phyloP scores from a whole-genome alignment of 2,329 filamentous ascomycete species.

The Fusarium albosuccineum region DNA sequence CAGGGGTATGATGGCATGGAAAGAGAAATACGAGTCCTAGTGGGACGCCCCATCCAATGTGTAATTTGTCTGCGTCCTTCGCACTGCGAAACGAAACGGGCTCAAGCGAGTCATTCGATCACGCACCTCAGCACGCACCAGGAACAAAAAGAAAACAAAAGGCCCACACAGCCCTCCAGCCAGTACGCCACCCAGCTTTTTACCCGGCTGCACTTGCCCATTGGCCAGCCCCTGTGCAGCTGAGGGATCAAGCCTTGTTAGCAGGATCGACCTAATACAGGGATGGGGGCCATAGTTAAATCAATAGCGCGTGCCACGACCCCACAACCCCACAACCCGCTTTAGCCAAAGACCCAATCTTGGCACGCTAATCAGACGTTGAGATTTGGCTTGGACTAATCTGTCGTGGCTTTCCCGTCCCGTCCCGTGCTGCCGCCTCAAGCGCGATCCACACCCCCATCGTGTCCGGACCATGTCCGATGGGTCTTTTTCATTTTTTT shows the following conservation, averaged over 20 bases:
- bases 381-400: not conserved
- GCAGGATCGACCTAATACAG: not conserved
- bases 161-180: not conserved
- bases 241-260: not conserved
- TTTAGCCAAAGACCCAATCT: not conserved
- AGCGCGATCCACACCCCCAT: not conserved
- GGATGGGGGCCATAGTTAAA: not conserved
- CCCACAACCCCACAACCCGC: constrained; percentile 6
- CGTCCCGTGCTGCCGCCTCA: constrained; percentile 4
- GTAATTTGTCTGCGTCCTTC: not conserved
- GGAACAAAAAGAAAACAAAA: not conserved
- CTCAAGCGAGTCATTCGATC: not conserved
- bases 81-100: not conserved
- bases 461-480: not conserved
- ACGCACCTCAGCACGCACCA: not conserved
- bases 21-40: not conserved
- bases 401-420: not conserved
- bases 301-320: not conserved
- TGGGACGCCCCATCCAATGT: not conserved
- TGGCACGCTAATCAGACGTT: not conserved
- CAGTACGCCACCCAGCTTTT: not conserved
- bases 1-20: not conserved
- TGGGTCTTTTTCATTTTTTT: constrained; percentile 3
- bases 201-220: not conserved
- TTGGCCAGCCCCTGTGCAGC: not conserved